Percentiles rank a stretch among this genome's conserved stretches.
These are phyloP conservation scores for Penicillium sp. DNA, from an alignment of 2,329 filamentous ascomycete genomes.

Conservation along the genomic window DNA sequence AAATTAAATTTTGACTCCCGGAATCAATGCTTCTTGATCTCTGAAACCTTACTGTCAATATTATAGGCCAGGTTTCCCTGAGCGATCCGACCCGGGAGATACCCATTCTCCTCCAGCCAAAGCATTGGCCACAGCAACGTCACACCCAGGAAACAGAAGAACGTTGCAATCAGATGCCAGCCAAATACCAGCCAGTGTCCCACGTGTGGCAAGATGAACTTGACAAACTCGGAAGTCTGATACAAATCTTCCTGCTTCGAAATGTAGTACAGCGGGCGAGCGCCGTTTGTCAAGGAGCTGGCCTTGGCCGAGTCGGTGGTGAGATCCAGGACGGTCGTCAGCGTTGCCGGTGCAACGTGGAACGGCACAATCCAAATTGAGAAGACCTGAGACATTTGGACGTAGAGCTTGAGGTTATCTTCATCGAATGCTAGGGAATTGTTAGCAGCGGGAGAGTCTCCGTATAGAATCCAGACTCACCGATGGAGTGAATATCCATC, in stretches of 20 bases:
- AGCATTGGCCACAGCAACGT: constrained; percentile 52
- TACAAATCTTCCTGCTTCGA: constrained; percentile 77
- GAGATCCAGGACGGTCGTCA: constrained; percentile 68
- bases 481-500: constrained; percentile 62
- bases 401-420: constrained; percentile 65
- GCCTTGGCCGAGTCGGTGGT: constrained; percentile 41
- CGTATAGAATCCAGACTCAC: constrained; percentile 34
- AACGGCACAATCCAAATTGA: constrained; percentile 74
- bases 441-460: constrained; percentile 1
- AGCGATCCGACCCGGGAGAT: constrained; percentile 24
- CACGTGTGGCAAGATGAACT: constrained; percentile 65
- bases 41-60: constrained; percentile 24
- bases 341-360: constrained; percentile 64
- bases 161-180: constrained; percentile 65
- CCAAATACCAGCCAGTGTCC: constrained; percentile 56
- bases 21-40: constrained; percentile 24
- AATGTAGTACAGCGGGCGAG: constrained; percentile 64
- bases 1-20: background rate
- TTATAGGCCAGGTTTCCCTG: constrained; percentile 26
- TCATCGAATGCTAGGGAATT: constrained; percentile 64
- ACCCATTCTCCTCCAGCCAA: constrained; percentile 47
- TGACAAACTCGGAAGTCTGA: constrained; percentile 70
- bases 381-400: constrained; percentile 72
- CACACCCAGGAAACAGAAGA: constrained; percentile 63
- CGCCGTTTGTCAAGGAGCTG: constrained; percentile 17